Evolutionary conservation across 352 stramenopile species (phyloP).

Genomic region (Globisporangium alternatum): DNA sequence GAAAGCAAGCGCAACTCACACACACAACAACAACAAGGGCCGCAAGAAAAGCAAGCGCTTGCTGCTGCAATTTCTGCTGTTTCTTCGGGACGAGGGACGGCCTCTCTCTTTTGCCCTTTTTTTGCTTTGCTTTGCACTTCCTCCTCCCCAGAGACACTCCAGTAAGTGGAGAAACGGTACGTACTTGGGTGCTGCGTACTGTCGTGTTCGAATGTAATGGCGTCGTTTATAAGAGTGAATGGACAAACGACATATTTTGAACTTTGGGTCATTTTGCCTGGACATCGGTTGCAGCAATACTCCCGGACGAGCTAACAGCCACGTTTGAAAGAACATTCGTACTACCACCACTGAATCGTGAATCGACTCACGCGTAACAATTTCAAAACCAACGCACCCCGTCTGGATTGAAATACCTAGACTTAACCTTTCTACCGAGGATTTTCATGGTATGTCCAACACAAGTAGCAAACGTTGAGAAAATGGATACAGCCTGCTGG

Average conservation of each 20-base stretch:
- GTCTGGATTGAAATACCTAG: no score
- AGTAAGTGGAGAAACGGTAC: not conserved
- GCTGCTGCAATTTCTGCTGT: conserved; percentile 3
- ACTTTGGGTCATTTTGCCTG: no score
- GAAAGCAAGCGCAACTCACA: conserved; percentile 9
- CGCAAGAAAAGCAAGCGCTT: not conserved
- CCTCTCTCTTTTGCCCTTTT: not conserved
- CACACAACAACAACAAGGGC: not conserved
- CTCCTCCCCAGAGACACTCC: conserved; percentile 17
- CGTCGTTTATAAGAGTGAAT: not conserved
- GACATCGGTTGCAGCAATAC: no score
- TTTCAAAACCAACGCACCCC: no score
- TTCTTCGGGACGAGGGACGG: not conserved
- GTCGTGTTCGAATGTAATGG: not conserved
- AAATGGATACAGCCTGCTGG: not conserved
- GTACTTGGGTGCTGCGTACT: not conserved
- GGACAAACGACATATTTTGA: not conserved
- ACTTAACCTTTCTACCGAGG: no score
- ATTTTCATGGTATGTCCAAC: no score
- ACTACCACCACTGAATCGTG: no score
- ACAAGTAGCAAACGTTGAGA: no score
- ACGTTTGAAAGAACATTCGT: no score
- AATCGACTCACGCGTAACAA: no score
- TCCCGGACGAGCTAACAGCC: no score
- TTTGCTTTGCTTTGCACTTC: not conserved